These are phyloP conservation scores for Mucor mucedo DNA, from an alignment of 371 early-diverging fungal species.

Conservation along the genomic window DNA sequence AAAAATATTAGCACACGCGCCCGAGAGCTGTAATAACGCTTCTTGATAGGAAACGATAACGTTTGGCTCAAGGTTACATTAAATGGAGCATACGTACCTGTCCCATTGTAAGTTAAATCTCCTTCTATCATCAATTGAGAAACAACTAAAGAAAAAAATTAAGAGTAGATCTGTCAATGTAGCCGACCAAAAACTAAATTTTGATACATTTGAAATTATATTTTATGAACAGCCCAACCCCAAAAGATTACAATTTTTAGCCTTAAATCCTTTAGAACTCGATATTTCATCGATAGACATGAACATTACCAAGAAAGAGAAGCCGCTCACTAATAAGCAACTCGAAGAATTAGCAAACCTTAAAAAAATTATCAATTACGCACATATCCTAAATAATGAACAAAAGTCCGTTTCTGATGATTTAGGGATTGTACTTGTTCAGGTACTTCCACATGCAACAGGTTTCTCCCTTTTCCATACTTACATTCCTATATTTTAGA, in stretches of 20 bases:
- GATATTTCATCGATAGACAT: slow-evolving; percentile 66
- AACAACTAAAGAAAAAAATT: neutral
- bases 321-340: slow-evolving; percentile 2
- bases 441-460: slow-evolving; percentile 20
- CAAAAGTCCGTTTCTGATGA: slow-evolving; percentile 19
- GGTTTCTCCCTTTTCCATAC: too few relatives aligned
- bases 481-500: slow-evolving; percentile 22
- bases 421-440: slow-evolving; percentile 33
- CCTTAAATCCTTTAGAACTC: slow-evolving; percentile 71
- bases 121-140: neutral
- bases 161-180: slow-evolving; percentile 11
- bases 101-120: slow-evolving; percentile 4
- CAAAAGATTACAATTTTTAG: slow-evolving; percentile 69
- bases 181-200: slow-evolving; percentile 1
- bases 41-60: slow-evolving; percentile 7
- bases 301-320: slow-evolving; percentile 11
- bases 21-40: neutral
- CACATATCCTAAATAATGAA: slow-evolving; percentile 22
- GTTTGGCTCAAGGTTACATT: slow-evolving; percentile 40
- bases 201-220: slow-evolving; percentile 47
- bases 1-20: slow-evolving; percentile 1
- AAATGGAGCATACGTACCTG: slow-evolving; percentile 39
- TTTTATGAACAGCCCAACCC: slow-evolving; percentile 73
- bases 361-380: slow-evolving; percentile 27
- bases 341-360: slow-evolving; percentile 21